Base-by-base conservation (phyloP, 805 yeast species). In the Lachancea sp. region DNA sequence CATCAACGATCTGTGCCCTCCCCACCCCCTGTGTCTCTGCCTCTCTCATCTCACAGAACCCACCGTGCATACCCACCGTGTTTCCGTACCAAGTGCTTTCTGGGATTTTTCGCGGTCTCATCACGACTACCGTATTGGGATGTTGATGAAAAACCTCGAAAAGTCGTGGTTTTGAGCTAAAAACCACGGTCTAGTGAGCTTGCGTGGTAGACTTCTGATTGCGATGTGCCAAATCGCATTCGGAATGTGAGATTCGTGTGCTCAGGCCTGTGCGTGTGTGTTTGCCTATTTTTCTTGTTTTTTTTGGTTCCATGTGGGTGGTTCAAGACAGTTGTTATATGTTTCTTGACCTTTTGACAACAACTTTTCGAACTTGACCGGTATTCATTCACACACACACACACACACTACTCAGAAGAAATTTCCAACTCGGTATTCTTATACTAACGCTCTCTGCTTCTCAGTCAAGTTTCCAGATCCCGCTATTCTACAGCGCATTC, bases 401-500 rank as follows among this genome's bases (percentile, higher is more conserved):
- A 22, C 8, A 22, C 25, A 22, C 25, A 22, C 25, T 8, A 22
- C 15, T 29, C 31, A 29, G 31, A 29, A 29, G 29, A 22, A 8
- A 22, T 30, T 25, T 13, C 18, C 33, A 38, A 29, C 22, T 27
- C 41, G 17, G n/a, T 16, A 7, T 16, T n/a, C 22, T 18, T 20
- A 16, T 38, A 27, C 34, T 19, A 29, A 38, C 42, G 13, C 15
- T 17, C 19, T 15, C 15, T 32, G 17, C 32, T 17, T 3, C 32
- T 17, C 18, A 27, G 33, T 26, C 15, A 26, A 38, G 42, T 38
- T 38, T 38, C 42, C 35, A 40, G 15, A 29, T 40, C 43, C 39
- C 39, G 39, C 39, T 36, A n/a, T 32, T 26, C 27, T n/a, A 40
- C 20, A 31, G 43, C 43, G 37, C 32, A 40, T 40, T 40, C 43